Conservation (phyloP, 1,284 basidiomycete species). For the Malassezia caprae region DNA sequence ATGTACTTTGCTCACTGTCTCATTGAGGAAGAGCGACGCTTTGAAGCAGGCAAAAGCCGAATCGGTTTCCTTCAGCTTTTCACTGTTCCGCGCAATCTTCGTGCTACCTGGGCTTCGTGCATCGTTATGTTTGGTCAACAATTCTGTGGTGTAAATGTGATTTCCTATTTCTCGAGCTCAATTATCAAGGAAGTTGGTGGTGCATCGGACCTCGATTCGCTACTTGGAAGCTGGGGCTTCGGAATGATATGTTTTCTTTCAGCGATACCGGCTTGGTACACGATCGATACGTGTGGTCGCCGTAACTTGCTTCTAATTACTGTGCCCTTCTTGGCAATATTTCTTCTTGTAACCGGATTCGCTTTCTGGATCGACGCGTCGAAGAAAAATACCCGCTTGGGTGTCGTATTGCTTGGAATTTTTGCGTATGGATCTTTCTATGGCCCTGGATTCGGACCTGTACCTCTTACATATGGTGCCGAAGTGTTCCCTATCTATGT, state of each 20-base stretch:
- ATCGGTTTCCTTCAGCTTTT: constrained; percentile 56
- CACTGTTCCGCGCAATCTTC: constrained; percentile 50
- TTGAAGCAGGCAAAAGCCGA: constrained; percentile 51
- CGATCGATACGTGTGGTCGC: constrained; percentile 42
- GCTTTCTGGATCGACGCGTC: constrained; percentile 51
- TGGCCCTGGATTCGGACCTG: constrained; percentile 67
- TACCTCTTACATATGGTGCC: constrained; percentile 61
- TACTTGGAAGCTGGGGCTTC: constrained; percentile 40
- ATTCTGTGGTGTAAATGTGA: constrained; percentile 35
- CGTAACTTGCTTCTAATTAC: constrained; percentile 34
- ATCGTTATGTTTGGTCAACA: constrained; percentile 37
- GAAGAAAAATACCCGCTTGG: constrained; percentile 24
- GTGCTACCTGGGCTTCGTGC: constrained; percentile 56
- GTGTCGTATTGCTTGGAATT: constrained; percentile 45
- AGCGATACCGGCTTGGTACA: constrained; percentile 38
- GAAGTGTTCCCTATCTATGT: constrained; percentile 55
- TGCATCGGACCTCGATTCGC: constrained; percentile 19
- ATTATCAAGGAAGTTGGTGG: constrained; percentile 20
- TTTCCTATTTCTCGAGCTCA: constrained; percentile 32
- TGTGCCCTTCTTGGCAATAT: constrained; percentile 38
- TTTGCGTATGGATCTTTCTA: constrained; percentile 60
- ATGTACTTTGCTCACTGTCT: constrained; percentile 55
- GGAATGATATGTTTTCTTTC: constrained; percentile 43
- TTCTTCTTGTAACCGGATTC: constrained; percentile 42
- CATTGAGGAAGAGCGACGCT: constrained; percentile 54